Conservation (phyloP, 2,329 filamentous ascomycete species). For the Phialemonium atrogriseum region DNA sequence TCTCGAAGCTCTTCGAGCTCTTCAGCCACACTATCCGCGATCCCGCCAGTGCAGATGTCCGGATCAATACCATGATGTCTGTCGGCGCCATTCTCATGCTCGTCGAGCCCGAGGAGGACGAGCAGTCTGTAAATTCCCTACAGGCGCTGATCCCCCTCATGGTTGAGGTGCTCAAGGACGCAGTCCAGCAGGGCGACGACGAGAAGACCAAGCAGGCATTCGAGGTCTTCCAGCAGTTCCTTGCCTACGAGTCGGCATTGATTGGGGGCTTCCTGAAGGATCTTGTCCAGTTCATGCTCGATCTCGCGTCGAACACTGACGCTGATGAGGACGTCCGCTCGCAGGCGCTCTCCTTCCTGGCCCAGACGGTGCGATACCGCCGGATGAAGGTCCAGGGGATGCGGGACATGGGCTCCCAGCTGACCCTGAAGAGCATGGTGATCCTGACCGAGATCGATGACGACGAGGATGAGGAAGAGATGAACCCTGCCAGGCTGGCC, state of each 20-base stretch:
- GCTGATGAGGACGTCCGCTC: constrained; percentile 78
- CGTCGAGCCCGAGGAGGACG: constrained; percentile 79
- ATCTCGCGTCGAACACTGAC: constrained; percentile 67
- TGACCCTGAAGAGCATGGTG: constrained; percentile 81
- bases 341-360: constrained; percentile 88
- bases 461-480: constrained; percentile 72
- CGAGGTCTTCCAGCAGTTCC: constrained; percentile 92
- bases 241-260: constrained; percentile 81
- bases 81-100: constrained; percentile 82
- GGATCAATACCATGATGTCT: constrained; percentile 88
- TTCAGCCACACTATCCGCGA: constrained; percentile 86
- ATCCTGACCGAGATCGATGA: constrained; percentile 85
- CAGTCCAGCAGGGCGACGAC: constrained; percentile 72
- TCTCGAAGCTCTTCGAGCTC: constrained; percentile 69
- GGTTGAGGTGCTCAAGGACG: constrained; percentile 80
- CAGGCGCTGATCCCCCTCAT: constrained; percentile 77
- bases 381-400: constrained; percentile 94
- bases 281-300: constrained; percentile 88
- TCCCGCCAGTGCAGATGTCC: constrained; percentile 82
- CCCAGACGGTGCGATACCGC: constrained; percentile 84
- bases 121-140: constrained; percentile 62
- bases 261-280: constrained; percentile 82
- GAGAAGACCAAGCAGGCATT: constrained; percentile 86
- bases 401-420: constrained; percentile 71
- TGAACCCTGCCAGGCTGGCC: constrained; percentile 76